Percentiles rank a stretch among this genome's conserved stretches.
Conservation (phyloP, 805 yeast species). For the Kuraishia floccosa region DNA sequence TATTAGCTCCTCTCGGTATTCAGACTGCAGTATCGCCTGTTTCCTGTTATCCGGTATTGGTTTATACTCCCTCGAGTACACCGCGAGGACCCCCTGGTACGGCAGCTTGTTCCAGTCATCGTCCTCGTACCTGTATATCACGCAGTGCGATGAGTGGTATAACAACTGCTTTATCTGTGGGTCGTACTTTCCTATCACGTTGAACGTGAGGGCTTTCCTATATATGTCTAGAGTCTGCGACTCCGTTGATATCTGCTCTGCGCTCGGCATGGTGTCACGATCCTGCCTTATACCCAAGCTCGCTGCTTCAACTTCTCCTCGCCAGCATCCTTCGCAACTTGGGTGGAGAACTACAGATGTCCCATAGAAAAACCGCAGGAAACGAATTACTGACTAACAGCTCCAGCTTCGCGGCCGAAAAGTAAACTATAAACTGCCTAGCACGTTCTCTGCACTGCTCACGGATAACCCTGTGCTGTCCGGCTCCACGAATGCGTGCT, state of each 20-base stretch:
- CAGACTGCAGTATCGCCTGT: constrained; percentile 2
- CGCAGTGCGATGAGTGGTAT: constrained; percentile 62
- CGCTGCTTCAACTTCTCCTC: too few species aligned
- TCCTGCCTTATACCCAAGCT: too few species aligned
- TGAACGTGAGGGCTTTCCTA: constrained; percentile 58
- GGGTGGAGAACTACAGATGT: too few species aligned
- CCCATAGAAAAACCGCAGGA: too few species aligned
- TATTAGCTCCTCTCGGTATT: too few species aligned
- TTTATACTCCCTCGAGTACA: constrained; percentile 41
- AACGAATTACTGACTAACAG: too few species aligned
- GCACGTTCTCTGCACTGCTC: constrained; percentile 33
- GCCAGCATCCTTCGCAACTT: too few species aligned
- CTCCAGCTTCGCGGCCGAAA: too few species aligned
- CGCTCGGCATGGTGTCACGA: too few species aligned
- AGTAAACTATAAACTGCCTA: too few species aligned
- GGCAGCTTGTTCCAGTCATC: constrained; percentile 67
- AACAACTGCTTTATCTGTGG: constrained; percentile 58
- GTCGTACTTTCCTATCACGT: constrained; percentile 70
- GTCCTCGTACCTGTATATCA: constrained; percentile 47
- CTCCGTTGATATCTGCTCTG: too few species aligned
- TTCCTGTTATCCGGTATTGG: background rate
- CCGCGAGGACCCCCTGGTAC: constrained; percentile 57
- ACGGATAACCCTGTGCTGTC: constrained; percentile 64
- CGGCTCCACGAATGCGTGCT: constrained; percentile 62
- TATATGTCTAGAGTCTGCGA: constrained; percentile 44